A percentile compares a stretch with the other conserved stretches of the same genome.
Conservation (phyloP, 176 grass and related monocot species). For the Oropetium thomaeum region DNA sequence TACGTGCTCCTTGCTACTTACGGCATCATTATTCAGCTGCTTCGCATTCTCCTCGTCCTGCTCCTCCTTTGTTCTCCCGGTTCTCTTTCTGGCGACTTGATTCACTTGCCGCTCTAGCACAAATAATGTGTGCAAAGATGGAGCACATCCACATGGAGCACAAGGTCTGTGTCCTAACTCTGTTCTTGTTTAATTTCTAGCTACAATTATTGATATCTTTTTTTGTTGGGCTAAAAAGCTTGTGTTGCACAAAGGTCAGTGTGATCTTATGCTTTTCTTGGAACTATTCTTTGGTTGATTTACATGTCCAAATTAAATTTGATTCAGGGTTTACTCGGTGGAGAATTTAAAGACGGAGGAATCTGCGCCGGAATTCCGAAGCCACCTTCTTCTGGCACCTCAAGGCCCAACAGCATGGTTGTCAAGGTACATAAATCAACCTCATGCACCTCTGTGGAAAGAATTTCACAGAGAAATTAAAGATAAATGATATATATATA, state of each 20-base stretch:
- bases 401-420: constrained; percentile 73
- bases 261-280: not conserved
- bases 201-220: not conserved
- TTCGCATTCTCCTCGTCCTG: not conserved
- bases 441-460: not conserved
- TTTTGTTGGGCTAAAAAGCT: not conserved
- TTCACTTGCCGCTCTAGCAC: not conserved
- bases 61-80: too few relatives aligned
- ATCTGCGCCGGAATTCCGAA: constrained; percentile 23
- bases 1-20: not conserved
- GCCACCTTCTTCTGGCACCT: constrained; percentile 8
- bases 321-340: constrained; percentile 18
- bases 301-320: not conserved
- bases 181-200: not conserved
- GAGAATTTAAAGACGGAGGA: constrained; percentile 37
- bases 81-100: not conserved
- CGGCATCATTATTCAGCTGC: not conserved
- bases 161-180: constrained; percentile 19
- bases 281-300: not conserved
- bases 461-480: not conserved
- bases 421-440: constrained; percentile 43
- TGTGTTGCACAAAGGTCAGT: not conserved
- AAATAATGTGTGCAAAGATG: constrained; percentile 45
- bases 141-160: constrained; percentile 43
- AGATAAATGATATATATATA: too few relatives aligned